Conservation (phyloP, 495 filamentous ascomycete species). For the Aspergillus egyptiacus region DNA sequence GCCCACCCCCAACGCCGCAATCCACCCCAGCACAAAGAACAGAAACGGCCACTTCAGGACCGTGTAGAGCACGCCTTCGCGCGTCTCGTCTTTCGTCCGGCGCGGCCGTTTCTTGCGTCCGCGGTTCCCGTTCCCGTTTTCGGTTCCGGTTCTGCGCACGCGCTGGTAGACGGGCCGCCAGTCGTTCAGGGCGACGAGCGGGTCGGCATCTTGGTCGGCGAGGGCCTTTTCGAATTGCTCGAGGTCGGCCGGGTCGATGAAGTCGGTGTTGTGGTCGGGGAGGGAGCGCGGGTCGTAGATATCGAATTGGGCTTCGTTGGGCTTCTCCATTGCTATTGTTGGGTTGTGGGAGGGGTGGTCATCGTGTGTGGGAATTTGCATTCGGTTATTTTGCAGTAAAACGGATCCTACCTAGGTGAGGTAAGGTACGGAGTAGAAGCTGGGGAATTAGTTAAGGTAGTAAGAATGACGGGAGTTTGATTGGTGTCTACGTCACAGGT, state of each 20-base stretch:
- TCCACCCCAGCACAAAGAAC: constrained; percentile 70
- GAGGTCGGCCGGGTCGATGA: constrained; percentile 52
- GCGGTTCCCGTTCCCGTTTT: constrained; percentile 1
- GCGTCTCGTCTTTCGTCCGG: constrained; percentile 79
- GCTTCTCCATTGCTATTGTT: constrained; percentile 42
- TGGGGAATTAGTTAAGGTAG: too few relatives aligned
- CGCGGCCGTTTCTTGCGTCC: constrained; percentile 35
- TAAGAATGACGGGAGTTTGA: too few relatives aligned
- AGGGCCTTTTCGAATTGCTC: constrained; percentile 47
- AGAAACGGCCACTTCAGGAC: constrained; percentile 90
- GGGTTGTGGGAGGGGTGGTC: constrained; percentile 6
- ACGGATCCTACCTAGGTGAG: too few relatives aligned
- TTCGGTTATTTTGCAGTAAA: background rate
- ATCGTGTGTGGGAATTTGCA: background rate
- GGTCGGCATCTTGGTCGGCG: constrained; percentile 41
- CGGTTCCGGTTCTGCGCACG: constrained; percentile 47
- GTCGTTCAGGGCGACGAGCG: constrained; percentile 70
- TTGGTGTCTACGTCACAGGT: too few relatives aligned
- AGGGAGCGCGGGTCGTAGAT: constrained; percentile 42
- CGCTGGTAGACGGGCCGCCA: constrained; percentile 74
- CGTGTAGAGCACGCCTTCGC: constrained; percentile 85
- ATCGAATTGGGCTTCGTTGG: constrained; percentile 14
- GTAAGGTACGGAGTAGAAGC: too few relatives aligned
- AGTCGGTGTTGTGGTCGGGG: constrained; percentile 61
- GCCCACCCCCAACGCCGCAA: constrained; percentile 56